Evolutionary conservation across 1,139 yeast species (phyloP), one percentile per base, ranked within the genome.

Genomic region (Protomyces arabidopsidicola): DNA sequence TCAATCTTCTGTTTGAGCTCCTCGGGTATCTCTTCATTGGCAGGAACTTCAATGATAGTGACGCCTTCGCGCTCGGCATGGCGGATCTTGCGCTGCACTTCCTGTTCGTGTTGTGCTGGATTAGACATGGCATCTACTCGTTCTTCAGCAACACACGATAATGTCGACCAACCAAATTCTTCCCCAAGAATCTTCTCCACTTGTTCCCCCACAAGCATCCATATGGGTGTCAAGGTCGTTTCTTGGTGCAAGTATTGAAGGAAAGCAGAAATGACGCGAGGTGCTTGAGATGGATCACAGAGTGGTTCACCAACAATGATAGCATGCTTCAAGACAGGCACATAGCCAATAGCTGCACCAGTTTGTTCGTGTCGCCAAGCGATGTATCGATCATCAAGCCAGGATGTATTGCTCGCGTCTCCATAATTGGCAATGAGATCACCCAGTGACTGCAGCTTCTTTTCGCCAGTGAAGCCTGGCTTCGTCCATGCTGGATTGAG

Each of bases 381-480:
- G 8, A 22, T n/a, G 45, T 45, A 55, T 9, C 59, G 52, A 34
- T 42, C 53, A 18, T 55, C 59, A n/a, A 55, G 42, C 59, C 59
- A 55, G 3, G 53, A 42, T 2, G 59, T 55, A 55, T 55, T 55
- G 18, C 51, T 36, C 14, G 59, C 59, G 31, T 55, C 59, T 10
- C 59, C 59, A 55, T 55, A 55, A n/a, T 55, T 55, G 5, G 53
- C 59, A 55, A 55, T 55, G 36, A 55, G 27, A 16, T 42, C 34
- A 18, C 53, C 59, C 9, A 55, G 53, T 18, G 53, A 34, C 16
- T 22, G 51, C 4, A 42, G 16, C 14, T 36, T 5, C 42, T 35
- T 52, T n/a, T 34, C 55, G n/a, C 55, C 55, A n/a, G 18, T 35
- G n/a, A 10, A 39, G 20, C 39, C 48, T 20, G 24, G 20, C 35